These are phyloP conservation scores for Blepharisma stoltei DNA, from an alignment of 73 alveolate species.

Conservation along the genomic window DNA sequence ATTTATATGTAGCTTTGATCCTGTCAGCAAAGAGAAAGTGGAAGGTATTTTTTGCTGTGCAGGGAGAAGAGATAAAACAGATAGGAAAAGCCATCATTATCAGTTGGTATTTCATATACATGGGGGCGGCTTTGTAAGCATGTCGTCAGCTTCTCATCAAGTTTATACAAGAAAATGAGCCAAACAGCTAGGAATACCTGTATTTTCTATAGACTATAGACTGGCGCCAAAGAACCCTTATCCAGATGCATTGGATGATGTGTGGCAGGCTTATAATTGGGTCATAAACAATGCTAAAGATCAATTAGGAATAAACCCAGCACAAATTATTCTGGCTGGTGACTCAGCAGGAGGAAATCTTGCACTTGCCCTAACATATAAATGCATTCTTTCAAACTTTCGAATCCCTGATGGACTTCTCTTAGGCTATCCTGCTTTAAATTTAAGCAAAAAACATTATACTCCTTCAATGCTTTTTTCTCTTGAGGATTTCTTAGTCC, in stretches of 20 bases:
- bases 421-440: slow-evolving; percentile 82
- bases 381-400: slow-evolving; percentile 65
- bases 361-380: slow-evolving; percentile 76
- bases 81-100: too few relatives aligned
- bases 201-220: slow-evolving; percentile 76
- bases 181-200: slow-evolving; percentile 54
- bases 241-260: slow-evolving; percentile 78
- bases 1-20: too few relatives aligned
- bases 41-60: too few relatives aligned
- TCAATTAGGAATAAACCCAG: slow-evolving; percentile 74
- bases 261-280: slow-evolving; percentile 83
- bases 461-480: slow-evolving; percentile 69
- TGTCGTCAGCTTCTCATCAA: slow-evolving; percentile 88
- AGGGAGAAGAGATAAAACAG: too few relatives aligned
- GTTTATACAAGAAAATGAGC: slow-evolving; percentile 90
- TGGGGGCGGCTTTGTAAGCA: slow-evolving; percentile 97
- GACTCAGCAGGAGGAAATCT: slow-evolving; percentile 99
- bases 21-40: too few relatives aligned
- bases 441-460: slow-evolving; percentile 53
- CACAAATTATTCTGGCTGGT: slow-evolving; percentile 84
- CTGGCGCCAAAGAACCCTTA: slow-evolving; percentile 71
- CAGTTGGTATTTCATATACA: slow-evolving; percentile 75
- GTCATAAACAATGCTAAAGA: slow-evolving; percentile 60
- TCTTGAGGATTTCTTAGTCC: slow-evolving; percentile 70
- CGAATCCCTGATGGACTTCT: slow-evolving; percentile 84